Percentiles rank a stretch among this genome's conserved stretches.
phyloP scores from a whole-genome alignment of 441 rosid species.

The Flueggea neowawraea region DNA sequence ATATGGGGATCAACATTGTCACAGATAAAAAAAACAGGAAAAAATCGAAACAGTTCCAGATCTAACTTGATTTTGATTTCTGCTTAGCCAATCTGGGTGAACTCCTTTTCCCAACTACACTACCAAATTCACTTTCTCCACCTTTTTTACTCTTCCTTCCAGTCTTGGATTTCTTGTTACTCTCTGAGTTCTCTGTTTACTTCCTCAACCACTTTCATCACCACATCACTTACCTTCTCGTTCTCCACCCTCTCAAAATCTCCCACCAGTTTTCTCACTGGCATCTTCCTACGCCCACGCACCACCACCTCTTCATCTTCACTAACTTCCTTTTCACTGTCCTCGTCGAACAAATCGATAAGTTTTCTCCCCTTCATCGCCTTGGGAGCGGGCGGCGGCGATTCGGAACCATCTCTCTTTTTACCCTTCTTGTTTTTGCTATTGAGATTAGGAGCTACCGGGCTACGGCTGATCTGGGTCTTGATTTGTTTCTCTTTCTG shows the following conservation, averaged over 20 bases:
- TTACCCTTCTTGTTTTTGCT: conserved; percentile 2
- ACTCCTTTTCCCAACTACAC: conserved; percentile 23
- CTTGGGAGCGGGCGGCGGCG: conserved; percentile 69
- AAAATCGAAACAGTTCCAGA: neutral
- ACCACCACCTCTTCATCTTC: conserved; percentile 12
- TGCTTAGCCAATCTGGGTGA: conserved; percentile 63
- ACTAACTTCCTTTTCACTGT: conserved; percentile 22
- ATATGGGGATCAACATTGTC: neutral
- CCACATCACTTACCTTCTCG: conserved; percentile 16
- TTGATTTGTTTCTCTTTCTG: conserved; percentile 33
- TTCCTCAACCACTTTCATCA: conserved; percentile 30
- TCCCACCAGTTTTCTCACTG: conserved; percentile 57
- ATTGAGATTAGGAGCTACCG: neutral
- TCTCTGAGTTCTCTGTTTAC: conserved; percentile 11
- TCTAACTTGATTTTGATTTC: conserved; percentile 9
- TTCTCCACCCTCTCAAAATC: conserved; percentile 74
- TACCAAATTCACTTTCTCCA: conserved; percentile 3
- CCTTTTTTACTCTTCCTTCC: conserved; percentile 7
- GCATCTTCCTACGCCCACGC: conserved; percentile 21
- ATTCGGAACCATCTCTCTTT: conserved; percentile 29
- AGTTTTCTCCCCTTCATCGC: conserved; percentile 45
- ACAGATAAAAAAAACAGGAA: neutral
- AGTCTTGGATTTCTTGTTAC: neutral
- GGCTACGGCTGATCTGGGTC: neutral
- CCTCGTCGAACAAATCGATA: conserved; percentile 43